Percentiles rank a stretch among this genome's conserved stretches.
phyloP scores from a whole-genome alignment of 75 land plant species.

The Selaginella moellendorffii region DNA sequence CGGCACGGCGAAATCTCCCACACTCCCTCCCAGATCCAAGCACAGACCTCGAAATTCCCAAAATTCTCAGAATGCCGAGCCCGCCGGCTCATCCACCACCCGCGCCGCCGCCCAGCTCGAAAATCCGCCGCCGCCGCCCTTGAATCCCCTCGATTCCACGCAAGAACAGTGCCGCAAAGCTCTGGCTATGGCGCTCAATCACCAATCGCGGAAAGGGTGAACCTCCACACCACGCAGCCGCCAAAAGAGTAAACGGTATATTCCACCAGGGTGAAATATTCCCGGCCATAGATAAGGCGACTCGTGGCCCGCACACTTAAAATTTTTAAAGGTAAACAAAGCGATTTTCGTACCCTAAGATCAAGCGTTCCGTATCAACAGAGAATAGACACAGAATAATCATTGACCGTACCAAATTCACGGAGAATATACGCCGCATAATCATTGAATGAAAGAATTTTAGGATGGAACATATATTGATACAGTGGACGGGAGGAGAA shows the following conservation, averaged over 20 bases:
- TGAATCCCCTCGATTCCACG: background rate
- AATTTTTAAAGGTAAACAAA: too few species aligned
- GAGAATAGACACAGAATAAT: too few species aligned
- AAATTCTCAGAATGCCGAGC: background rate
- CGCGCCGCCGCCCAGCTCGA: background rate
- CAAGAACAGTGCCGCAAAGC: background rate
- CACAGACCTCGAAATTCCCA: background rate
- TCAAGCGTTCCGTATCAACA: too few species aligned
- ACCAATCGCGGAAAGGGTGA: background rate
- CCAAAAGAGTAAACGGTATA: background rate
- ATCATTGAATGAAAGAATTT: too few species aligned
- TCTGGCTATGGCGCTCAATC: background rate
- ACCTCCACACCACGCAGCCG: background rate
- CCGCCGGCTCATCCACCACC: background rate
- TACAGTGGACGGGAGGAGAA: too few species aligned
- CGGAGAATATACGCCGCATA: too few species aligned
- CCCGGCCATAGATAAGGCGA: background rate
- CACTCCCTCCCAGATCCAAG: background rate
- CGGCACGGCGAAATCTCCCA: background rate
- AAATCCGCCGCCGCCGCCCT: background rate
- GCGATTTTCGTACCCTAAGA: too few species aligned
- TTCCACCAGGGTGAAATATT: background rate
- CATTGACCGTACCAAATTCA: too few species aligned
- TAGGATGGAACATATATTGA: too few species aligned
- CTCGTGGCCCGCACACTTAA: background rate